Base-by-base conservation (phyloP, 1,284 basidiomycete species). In the Tilletia indica region DNA sequence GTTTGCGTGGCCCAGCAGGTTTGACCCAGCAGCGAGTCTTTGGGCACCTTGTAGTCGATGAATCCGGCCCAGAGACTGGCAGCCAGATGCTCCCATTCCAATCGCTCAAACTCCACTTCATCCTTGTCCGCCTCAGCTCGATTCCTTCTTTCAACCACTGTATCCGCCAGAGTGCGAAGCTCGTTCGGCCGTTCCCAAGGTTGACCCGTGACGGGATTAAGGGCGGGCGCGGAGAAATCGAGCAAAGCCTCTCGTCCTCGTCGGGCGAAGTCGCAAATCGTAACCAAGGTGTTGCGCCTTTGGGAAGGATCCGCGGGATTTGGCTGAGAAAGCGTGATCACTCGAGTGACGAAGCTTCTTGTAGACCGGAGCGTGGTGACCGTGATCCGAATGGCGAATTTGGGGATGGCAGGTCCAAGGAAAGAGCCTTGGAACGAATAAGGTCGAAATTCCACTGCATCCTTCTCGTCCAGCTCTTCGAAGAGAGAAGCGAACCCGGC, bases 351-450 rank as follows among this genome's bases (percentile, higher is more conserved):
- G 34, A 58, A 58, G 56, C 56, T 58, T 12, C 56, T 4, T 12
- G 56, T 58, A 12, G 21, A 31, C 11, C 56, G 56, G 25, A 31
- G 3, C 21, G 11, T 58, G 5, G 56, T 58, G 11, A 58, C 56
- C 11, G 56, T 31, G 56, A 58, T 58, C 21, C 56, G 56, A 34
- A 58, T 58, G 56, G 56, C 56, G 21, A 31, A 58, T 14, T 58
- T 58, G 56, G 56, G 12, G 21, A 58, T 14, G 16, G 56, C 56
- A 4, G 56, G 56, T 5, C 56, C 56, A 12, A 58, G 21, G 56
- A 58, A 58, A 25, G 56, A 21, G 56, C 56, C 56, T 31, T 58
- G 56, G 56, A 31, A 58, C 21, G 56, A 58, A 58, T 58, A 58
- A 12, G 56, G 25, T 21, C 56, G 56, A 34, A 58, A 58, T 8